Percentiles rank a stretch among this genome's conserved stretches.
phyloP scores from a whole-genome alignment of 805 yeast genomes.

The Kodamaea kaohsiungensis region DNA sequence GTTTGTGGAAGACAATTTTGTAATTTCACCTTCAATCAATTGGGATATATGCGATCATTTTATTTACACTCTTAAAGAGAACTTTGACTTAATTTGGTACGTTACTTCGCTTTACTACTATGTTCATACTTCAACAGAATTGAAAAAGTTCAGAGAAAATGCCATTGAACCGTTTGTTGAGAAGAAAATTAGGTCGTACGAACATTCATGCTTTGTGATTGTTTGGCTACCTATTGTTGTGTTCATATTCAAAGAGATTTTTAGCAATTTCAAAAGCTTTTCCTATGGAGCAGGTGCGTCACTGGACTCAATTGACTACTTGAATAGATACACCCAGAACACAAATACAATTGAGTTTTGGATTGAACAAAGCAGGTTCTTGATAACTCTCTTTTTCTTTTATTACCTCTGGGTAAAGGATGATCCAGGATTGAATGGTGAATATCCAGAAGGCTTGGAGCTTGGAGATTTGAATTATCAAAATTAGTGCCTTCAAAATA shows the following conservation, averaged over 20 bases:
- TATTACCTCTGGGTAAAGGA: too few relatives aligned
- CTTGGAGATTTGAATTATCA: too few relatives aligned
- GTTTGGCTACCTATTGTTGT: neutral
- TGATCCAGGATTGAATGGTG: too few relatives aligned
- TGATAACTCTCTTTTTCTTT: too few relatives aligned
- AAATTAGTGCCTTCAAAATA: too few relatives aligned
- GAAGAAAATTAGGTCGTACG: neutral
- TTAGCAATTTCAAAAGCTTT: too few relatives aligned
- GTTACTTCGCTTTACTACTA: neutral
- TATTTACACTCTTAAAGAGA: neutral
- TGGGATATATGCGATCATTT: neutral
- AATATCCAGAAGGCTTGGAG: too few relatives aligned
- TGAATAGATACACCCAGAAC: too few relatives aligned
- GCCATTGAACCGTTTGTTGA: neutral
- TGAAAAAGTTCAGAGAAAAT: neutral
- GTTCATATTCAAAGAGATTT: neutral
- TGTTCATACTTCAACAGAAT: neutral
- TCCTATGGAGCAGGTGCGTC: too few relatives aligned
- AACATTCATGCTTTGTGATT: neutral
- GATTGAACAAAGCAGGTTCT: too few relatives aligned
- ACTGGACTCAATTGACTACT: too few relatives aligned
- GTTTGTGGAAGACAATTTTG: neutral
- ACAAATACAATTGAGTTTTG: too few relatives aligned
- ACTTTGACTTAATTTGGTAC: neutral
- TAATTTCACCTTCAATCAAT: neutral